phyloP scores from a whole-genome alignment of 2,329 filamentous ascomycete species.

The Pyrenochaeta sp. region DNA sequence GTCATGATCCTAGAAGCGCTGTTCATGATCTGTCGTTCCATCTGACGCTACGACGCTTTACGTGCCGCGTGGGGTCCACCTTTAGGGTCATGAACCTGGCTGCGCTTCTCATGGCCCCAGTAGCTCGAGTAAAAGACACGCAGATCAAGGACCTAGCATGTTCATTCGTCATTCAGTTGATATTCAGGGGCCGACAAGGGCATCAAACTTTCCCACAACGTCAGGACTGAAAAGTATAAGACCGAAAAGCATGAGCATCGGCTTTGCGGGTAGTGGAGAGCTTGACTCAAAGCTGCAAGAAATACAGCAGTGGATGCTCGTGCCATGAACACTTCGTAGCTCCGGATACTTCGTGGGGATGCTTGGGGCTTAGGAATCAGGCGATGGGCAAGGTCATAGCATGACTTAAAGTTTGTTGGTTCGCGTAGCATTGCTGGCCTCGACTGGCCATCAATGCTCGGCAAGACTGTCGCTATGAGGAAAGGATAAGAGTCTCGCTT shows the following conservation, averaged over 20 bases:
- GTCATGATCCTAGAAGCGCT: conserved; percentile 16
- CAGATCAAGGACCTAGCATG: conserved; percentile 22
- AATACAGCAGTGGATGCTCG: conserved; percentile 27
- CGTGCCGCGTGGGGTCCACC: conserved; percentile 6
- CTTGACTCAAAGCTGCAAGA: conserved; percentile 24
- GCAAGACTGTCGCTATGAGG: background rate
- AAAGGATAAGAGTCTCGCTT: conserved; percentile 5
- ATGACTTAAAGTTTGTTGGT: background rate
- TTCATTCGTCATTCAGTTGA: conserved; percentile 6
- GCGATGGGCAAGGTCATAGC: conserved; percentile 9
- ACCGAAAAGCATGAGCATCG: conserved; percentile 1
- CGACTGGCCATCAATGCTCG: conserved; percentile 1
- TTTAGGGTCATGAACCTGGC: conserved; percentile 9
- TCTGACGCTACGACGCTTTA: conserved; percentile 12
- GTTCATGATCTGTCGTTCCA: conserved; percentile 7
- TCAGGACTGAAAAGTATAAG: conserved; percentile 11
- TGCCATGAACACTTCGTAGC: conserved; percentile 4
- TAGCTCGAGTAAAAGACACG: background rate
- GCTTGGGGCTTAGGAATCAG: conserved; percentile 13
- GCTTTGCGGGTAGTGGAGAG: conserved; percentile 11
- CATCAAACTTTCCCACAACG: conserved; percentile 11
- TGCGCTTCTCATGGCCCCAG: background rate
- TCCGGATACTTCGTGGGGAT: conserved; percentile 5
- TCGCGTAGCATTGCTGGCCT: conserved; percentile 2
- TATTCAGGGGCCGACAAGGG: conserved; percentile 11